Evolutionary conservation across 1,139 yeast species (phyloP), one percentile per base, ranked within the genome.

Genomic region (Geotrichum australiense): DNA sequence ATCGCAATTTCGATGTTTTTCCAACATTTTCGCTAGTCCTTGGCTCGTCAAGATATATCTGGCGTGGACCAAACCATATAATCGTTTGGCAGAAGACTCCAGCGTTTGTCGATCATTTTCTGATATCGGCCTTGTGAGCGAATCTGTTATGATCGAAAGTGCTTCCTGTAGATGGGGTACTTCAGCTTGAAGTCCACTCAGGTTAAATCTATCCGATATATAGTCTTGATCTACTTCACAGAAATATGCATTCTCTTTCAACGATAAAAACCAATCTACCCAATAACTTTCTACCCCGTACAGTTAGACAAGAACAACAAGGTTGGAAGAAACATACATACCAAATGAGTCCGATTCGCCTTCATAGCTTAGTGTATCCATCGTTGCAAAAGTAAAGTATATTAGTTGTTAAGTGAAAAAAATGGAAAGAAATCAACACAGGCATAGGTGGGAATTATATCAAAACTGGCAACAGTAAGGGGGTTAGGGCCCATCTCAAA

Each of bases 201-300:
- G 70, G 59, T 93, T 93, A 71, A 91, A 91, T 51, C 96, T 69
- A 63, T 91, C 99, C 15, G 87, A 74, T 48, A 93, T 85, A 59
- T 87, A 91, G 51, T 91, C 98, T 39, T 80, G 81, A 58, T 91
- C 98, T 32, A 91, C 77, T 57, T 91, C 97, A 61, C 97, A 89
- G 58, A 91, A 91, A 64, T 86, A 87, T 59, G 91, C 98, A 57
- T 91, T 85, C 1, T 98, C 98, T 57, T 87, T 86, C 45, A 80
- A 76, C 1, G 94, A 94, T 42, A 91, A 69, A 56, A 91, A 91
- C 69, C 91, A 73, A 61, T 89, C 96, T 43, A 91, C 80, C 97
- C 98, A 91, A 66, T 82, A 81, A 57, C 86, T 96, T 21, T 82
- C 65, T 39, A 18, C 18, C 11, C n/a, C n/a, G n/a, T n/a, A 14